Evolutionary conservation across 768 basidiomycete species (phyloP).

Genomic region (Leccinum aurantiacum): DNA sequence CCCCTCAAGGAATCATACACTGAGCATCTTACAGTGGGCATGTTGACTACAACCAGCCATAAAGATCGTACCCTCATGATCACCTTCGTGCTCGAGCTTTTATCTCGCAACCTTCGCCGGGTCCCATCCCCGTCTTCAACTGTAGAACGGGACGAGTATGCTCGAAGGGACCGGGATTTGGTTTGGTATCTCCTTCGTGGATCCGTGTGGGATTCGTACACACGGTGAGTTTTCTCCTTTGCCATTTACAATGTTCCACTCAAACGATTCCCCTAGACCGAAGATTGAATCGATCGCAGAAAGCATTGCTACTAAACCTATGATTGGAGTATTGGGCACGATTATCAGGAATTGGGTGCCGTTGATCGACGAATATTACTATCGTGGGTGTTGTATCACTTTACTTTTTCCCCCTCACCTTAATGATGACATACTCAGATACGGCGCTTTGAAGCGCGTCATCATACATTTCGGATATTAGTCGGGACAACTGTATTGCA

Average conservation of each 20-base stretch:
- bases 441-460: conserved; percentile 42
- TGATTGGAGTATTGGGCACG: conserved; percentile 68
- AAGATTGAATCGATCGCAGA: conserved; percentile 68
- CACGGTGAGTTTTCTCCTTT: conserved; percentile 46
- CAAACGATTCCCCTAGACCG: conserved; percentile 45
- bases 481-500: conserved; percentile 2
- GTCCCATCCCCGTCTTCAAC: conserved; percentile 57
- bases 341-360: conserved; percentile 85
- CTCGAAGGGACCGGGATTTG: conserved; percentile 77
- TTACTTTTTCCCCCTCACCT: neutral
- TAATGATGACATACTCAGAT: conserved; percentile 29
- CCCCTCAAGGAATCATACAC: conserved; percentile 8
- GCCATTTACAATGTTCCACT: conserved; percentile 4
- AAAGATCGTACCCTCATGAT: conserved; percentile 61
- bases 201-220: conserved; percentile 80
- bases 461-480: conserved; percentile 2
- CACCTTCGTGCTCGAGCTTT: conserved; percentile 65
- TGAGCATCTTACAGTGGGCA: conserved; percentile 18
- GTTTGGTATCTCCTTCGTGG: conserved; percentile 85
- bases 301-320: conserved; percentile 52
- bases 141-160: conserved; percentile 77
- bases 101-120: conserved; percentile 75
- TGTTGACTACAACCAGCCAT: conserved; percentile 25
- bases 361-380: conserved; percentile 86
- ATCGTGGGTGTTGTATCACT: conserved; percentile 58